A percentile compares a stretch with the other conserved stretches of the same genome.
phyloP scores from a whole-genome alignment of 805 yeast genomes.

The Wilhelminamyces savonicus region DNA sequence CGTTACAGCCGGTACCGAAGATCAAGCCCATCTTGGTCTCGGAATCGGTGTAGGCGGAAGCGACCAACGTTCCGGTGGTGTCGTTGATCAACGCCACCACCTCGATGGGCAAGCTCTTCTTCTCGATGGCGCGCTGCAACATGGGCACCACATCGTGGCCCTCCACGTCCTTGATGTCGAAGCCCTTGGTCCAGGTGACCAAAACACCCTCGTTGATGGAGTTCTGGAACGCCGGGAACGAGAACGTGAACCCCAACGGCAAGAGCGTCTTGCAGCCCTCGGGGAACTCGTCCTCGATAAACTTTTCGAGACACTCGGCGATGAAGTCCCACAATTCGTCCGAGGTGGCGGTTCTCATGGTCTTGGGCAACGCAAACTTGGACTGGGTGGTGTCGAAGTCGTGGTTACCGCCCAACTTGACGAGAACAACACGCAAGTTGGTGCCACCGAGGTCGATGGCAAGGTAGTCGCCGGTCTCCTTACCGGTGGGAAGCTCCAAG shows the following conservation, averaged over 20 bases:
- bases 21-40: constrained; percentile 90
- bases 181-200: constrained; percentile 98
- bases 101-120: constrained; percentile 63
- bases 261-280: constrained; percentile 51
- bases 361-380: constrained; percentile 73
- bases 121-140: constrained; percentile 70
- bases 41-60: constrained; percentile 87
- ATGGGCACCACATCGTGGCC: constrained; percentile 91
- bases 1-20: constrained; percentile 97
- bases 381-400: constrained; percentile 83
- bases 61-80: constrained; percentile 95
- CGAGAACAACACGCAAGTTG: constrained; percentile 86
- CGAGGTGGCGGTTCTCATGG: constrained; percentile 70
- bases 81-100: constrained; percentile 94
- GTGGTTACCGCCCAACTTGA: constrained; percentile 74
- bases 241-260: constrained; percentile 92
- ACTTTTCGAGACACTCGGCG: constrained; percentile 71
- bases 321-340: constrained; percentile 82
- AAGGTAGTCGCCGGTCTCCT: constrained; percentile 81
- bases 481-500: constrained; percentile 85
- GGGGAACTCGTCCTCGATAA: constrained; percentile 63
- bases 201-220: constrained; percentile 81
- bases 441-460: constrained; percentile 98
- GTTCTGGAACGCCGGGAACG: constrained; percentile 81
- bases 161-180: constrained; percentile 88